Evolutionary conservation across 2,329 filamentous ascomycete genomes (phyloP), one percentile per base, ranked within the genome.

Genomic region (Fusarium citri): DNA sequence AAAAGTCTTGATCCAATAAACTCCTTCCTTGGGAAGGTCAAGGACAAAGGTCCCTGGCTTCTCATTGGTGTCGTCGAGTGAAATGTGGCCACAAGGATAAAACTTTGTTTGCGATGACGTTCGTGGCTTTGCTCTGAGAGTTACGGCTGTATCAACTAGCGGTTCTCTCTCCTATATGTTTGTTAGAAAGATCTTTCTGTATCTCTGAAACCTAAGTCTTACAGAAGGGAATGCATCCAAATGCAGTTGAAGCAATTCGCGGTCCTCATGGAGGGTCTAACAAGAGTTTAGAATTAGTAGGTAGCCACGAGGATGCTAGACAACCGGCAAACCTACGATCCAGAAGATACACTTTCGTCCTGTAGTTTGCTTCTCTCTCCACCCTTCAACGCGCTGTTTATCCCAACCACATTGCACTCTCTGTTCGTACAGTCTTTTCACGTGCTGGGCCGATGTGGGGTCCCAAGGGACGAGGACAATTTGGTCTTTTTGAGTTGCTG

Each of bases 1-100:
- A 9, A 78, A 72, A 0, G 68, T 77, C 45, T 78, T 78, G 41
- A 78, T 78, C 76, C 76, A 78, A 48, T 73, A 77, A 9, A 75
- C 40, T 5, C 50, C 54, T 2, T 72, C 59, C 1, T 45, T 25
- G 0, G 75, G 72, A 5, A 78, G 55, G 2, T 76, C 64, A 0
- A 78, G 50, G 0, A 49, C n/a, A 6, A 26, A 26, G 10, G 26
- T 11, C 26, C 43, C 42, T 0, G 65, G 54, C 14, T 69, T 71
- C 6, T 64, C 54, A 28, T 76, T 66, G 25, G 47, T 48, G 8
- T 64, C 60, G 1, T 76, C 74, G 0, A 76, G 64, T 16, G 74
- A 75, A 30, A 76, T 75, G 11, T 76, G 74, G 4, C 74, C 74
- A 0, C 75, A 40, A 0, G 74, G 70, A n/a, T 66, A 45, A 12